A percentile compares a stretch with the other conserved stretches of the same genome.
Conservation (phyloP, 306 rosid species). For the Sophora flavescens region DNA sequence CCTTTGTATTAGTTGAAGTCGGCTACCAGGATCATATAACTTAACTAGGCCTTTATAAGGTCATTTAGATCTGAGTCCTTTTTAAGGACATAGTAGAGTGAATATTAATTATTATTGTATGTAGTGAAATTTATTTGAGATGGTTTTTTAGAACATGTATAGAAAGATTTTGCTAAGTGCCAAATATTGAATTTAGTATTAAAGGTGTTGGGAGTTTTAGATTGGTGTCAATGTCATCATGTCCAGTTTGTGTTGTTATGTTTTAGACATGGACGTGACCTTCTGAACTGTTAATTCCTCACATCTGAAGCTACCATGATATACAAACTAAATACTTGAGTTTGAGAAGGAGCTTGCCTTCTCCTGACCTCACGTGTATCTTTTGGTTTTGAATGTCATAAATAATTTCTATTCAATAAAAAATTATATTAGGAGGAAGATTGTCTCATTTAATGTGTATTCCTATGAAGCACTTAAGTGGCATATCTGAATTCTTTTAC, state of each 20-base stretch:
- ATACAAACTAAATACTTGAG: not conserved
- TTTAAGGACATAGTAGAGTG: not conserved
- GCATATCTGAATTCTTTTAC: constrained; percentile 13
- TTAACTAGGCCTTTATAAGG: not conserved
- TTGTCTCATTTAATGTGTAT: not conserved
- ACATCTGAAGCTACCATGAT: not conserved
- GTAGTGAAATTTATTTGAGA: not conserved
- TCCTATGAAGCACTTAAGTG: not conserved
- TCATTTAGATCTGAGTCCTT: not conserved
- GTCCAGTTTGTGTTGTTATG: not conserved
- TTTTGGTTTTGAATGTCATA: not conserved
- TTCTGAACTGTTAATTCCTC: constrained; percentile 22
- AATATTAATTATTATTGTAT: not conserved
- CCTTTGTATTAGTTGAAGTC: not conserved
- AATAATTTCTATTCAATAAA: constrained; percentile 2
- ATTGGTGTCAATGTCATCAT: not conserved
- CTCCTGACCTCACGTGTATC: not conserved
- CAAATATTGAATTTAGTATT: constrained; percentile 15
- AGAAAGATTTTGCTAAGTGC: not conserved
- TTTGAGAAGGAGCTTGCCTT: not conserved
- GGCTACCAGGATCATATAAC: no score
- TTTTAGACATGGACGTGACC: not conserved
- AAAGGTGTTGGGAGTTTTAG: constrained; percentile 7
- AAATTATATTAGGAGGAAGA: not conserved
- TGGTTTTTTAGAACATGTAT: not conserved